phyloP scores from a whole-genome alignment of 345 rosid species.

The Moringa oleifera region DNA sequence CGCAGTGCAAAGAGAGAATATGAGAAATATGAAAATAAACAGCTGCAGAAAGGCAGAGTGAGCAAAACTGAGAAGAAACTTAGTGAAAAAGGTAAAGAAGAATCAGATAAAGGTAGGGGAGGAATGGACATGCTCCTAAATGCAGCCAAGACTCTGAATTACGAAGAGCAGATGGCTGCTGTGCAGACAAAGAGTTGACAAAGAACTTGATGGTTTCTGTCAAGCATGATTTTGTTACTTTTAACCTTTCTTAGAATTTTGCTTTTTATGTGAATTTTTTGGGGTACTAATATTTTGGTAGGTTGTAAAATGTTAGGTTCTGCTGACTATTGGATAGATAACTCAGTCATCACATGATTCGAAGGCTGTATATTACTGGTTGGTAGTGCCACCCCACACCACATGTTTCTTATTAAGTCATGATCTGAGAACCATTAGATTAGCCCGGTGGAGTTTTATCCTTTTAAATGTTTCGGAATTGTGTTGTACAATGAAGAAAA shows the following conservation, averaged over 20 bases:
- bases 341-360: conserved; percentile 12
- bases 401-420: background rate
- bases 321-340: conserved; percentile 22
- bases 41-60: conserved; percentile 20
- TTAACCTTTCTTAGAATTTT: conserved; percentile 11
- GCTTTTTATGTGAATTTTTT: conserved; percentile 13
- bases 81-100: conserved; percentile 21
- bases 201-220: background rate
- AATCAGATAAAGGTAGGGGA: conserved; percentile 39
- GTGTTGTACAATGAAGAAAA: conserved; percentile 20
- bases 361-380: conserved; percentile 20
- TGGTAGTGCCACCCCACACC: conserved; percentile 12
- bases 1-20: conserved; percentile 40
- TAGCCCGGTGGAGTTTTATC: conserved; percentile 1
- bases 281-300: conserved; percentile 16
- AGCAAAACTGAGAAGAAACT: conserved; percentile 17
- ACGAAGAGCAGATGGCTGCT: conserved; percentile 38
- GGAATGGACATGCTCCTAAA: conserved; percentile 77
- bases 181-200: conserved; percentile 20
- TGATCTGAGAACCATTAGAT: conserved; percentile 16
- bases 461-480: background rate
- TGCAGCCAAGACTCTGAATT: conserved; percentile 66
- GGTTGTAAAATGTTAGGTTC: conserved; percentile 28
- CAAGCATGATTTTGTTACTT: background rate
- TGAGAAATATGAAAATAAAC: conserved; percentile 27